Evolutionary conservation across 2,329 filamentous ascomycete species (phyloP).

Genomic region (Leptodontidium sp.): DNA sequence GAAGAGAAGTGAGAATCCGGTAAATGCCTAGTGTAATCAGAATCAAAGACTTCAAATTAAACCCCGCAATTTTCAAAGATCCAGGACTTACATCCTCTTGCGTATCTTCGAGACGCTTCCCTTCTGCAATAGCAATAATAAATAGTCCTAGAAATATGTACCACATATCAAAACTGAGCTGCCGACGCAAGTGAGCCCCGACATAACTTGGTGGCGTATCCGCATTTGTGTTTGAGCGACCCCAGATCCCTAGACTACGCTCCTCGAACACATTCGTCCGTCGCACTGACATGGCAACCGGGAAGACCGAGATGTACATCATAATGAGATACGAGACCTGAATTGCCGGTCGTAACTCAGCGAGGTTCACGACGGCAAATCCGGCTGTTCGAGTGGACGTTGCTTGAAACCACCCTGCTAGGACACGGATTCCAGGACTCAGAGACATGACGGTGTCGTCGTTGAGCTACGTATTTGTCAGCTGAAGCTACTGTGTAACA

Average conservation of each 20-base stretch:
- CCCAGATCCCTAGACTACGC: constrained; percentile 79
- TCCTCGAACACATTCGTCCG: constrained; percentile 97
- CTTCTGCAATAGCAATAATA: constrained; percentile 90
- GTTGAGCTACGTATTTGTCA: constrained; percentile 64
- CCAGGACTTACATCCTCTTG: not conserved
- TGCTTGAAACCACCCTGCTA: constrained; percentile 91
- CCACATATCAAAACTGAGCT: constrained; percentile 97
- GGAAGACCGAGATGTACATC: constrained; percentile 99
- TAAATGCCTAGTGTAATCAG: constrained; percentile 60
- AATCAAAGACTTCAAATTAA: not conserved
- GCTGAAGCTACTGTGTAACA: no score
- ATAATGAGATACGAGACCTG: constrained; percentile 96
- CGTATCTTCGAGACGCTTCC: constrained; percentile 67
- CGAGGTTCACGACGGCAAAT: constrained; percentile 82
- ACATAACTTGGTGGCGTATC: constrained; percentile 76
- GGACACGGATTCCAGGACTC: constrained; percentile 76
- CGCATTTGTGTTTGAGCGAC: constrained; percentile 56
- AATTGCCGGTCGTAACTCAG: constrained; percentile 84
- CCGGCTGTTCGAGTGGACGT: constrained; percentile 90
- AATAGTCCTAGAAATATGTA: constrained; percentile 95
- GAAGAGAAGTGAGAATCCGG: constrained; percentile 77
- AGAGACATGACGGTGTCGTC: constrained; percentile 72
- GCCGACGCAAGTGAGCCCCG: constrained; percentile 87
- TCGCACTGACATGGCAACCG: constrained; percentile 93
- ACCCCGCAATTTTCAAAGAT: not conserved